phyloP scores from a whole-genome alignment of 1,284 basidiomycete genomes.

The Mycena sp. region DNA sequence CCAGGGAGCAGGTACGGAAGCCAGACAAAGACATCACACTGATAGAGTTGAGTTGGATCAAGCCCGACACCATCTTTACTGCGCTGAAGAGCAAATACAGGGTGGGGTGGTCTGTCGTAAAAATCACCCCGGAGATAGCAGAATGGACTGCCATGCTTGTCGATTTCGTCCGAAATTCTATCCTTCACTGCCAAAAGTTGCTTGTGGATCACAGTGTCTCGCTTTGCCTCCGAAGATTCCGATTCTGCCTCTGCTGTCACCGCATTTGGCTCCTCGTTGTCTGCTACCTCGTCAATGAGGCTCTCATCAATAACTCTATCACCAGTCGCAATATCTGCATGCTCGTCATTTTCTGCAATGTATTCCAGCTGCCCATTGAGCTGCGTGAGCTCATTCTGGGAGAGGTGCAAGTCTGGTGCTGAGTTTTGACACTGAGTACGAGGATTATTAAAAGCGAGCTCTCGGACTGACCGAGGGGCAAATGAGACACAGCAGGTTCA shows the following conservation, averaged over 20 bases:
- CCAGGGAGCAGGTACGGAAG: conserved; percentile 2
- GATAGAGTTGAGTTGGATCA: not conserved
- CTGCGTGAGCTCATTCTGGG: not conserved
- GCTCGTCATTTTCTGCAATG: conserved; percentile 1
- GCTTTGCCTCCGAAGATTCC: not conserved
- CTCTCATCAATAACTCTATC: not conserved
- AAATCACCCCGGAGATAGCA: conserved; percentile 1
- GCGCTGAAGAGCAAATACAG: not conserved
- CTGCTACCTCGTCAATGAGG: not conserved
- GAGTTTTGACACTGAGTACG: too few relatives aligned
- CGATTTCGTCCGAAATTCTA: not conserved
- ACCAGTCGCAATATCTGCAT: not conserved
- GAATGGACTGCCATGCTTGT: not conserved
- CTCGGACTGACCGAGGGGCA: too few relatives aligned
- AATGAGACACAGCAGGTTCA: too few relatives aligned
- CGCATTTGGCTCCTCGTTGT: not conserved
- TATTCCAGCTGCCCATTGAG: not conserved
- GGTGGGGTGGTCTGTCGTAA: not conserved
- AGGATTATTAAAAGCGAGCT: too few relatives aligned
- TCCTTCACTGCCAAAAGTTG: not conserved
- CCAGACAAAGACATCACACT: not conserved
- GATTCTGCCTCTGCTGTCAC: not conserved
- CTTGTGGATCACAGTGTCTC: not conserved
- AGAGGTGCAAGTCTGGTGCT: too few relatives aligned
- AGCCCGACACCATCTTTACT: not conserved